Percentiles rank a stretch among this genome's conserved stretches.
Evolutionary conservation across 805 yeast genomes (phyloP).

Genomic region (Wickerhamiella cacticola): DNA sequence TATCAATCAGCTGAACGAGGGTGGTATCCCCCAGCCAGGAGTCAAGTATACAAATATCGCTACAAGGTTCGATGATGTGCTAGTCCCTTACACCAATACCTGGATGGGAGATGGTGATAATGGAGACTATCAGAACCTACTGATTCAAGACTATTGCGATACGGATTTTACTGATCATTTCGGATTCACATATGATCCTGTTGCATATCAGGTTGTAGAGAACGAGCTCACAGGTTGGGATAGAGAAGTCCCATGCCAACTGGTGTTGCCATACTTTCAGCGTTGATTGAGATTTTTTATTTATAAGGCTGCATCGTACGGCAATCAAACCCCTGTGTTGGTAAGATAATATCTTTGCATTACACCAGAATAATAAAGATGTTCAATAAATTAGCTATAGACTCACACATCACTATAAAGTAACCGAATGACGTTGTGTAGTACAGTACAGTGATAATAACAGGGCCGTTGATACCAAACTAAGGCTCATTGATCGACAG

Average conservation of each 20-base stretch:
- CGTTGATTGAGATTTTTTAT: too few relatives aligned
- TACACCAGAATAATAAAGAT: too few relatives aligned
- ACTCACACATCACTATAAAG: background rate
- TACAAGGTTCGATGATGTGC: background rate
- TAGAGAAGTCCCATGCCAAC: background rate
- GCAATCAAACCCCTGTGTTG: background rate
- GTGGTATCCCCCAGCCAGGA: background rate
- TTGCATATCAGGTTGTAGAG: conserved; percentile 1
- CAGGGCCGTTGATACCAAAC: background rate
- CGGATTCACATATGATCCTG: background rate
- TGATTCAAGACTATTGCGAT: background rate
- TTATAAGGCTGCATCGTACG: too few relatives aligned
- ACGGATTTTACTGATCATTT: background rate
- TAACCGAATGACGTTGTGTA: background rate
- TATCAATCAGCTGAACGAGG: background rate
- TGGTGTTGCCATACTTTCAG: background rate
- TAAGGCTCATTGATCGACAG: background rate
- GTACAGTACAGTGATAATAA: background rate
- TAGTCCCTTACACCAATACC: conserved; percentile 1
- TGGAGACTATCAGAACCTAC: background rate
- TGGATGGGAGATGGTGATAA: background rate
- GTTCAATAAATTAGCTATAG: background rate
- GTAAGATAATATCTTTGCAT: background rate
- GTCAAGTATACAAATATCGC: conserved; percentile 2
- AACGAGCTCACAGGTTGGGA: background rate